A percentile compares a stretch with the other conserved stretches of the same genome.
phyloP scores from a whole-genome alignment of 768 basidiomycete genomes.

The Termitomyces sp. region DNA sequence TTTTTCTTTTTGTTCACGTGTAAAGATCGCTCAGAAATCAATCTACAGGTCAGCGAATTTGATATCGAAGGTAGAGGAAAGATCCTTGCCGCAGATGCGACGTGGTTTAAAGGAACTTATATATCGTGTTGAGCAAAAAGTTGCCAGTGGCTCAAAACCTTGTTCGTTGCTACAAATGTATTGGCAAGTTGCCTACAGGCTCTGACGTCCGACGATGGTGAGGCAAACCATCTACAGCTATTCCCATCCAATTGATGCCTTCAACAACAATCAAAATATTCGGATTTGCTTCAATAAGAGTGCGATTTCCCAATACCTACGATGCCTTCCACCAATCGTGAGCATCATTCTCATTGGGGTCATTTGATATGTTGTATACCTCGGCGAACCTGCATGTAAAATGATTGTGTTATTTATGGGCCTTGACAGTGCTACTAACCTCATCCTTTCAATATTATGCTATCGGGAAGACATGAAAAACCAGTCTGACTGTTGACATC shows the following conservation, averaged over 20 bases:
- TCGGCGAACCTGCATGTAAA: conserved; percentile 6
- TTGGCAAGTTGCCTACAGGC: conserved; percentile 8
- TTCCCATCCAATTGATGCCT: conserved; percentile 13
- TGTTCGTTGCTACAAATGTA: conserved; percentile 8
- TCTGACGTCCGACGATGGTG: conserved; percentile 13
- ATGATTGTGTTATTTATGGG: background rate
- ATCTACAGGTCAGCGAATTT: conserved; percentile 12
- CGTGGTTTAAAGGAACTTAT: conserved; percentile 5
- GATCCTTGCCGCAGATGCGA: background rate
- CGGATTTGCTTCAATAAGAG: conserved; percentile 10
- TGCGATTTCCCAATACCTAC: conserved; percentile 8
- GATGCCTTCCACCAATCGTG: conserved; percentile 9
- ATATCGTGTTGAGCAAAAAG: background rate
- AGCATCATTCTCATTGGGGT: conserved; percentile 4
- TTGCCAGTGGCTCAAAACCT: conserved; percentile 1
- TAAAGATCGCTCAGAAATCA: background rate
- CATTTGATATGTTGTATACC: conserved; percentile 5
- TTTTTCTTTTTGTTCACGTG: background rate
- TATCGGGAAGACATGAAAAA: conserved; percentile 13
- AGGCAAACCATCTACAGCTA: conserved; percentile 12
- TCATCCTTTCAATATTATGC: conserved; percentile 9
- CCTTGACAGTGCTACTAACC: background rate
- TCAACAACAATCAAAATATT: conserved; percentile 13
- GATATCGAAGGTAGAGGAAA: conserved; percentile 10
- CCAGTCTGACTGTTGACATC: conserved; percentile 10